phyloP scores from a whole-genome alignment of 441 rosid genomes.

The Kokia cookei region DNA sequence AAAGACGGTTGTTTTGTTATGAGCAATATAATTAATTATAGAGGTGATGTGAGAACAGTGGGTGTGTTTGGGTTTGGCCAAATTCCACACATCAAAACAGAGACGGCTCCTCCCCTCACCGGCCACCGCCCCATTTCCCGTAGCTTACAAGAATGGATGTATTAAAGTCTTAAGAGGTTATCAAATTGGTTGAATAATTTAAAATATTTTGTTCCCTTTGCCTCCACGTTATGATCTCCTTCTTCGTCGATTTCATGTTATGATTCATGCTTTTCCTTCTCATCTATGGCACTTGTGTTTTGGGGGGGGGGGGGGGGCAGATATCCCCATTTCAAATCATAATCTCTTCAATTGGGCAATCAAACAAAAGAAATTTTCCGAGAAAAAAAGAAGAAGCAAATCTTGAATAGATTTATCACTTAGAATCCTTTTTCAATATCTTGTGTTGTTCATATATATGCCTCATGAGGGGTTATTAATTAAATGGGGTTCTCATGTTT shows the following conservation, averaged over 20 bases:
- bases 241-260: neutral
- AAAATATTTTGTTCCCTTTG: conserved; percentile 34
- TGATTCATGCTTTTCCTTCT: conserved; percentile 5
- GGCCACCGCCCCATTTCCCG: neutral
- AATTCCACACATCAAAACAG: conserved; percentile 16
- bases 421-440: neutral
- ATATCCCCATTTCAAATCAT: conserved; percentile 26
- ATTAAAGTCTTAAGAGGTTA: too few species aligned
- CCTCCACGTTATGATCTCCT: conserved; percentile 27
- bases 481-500: conserved; percentile 24
- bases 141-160: neutral
- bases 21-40: neutral
- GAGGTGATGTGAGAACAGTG: conserved; percentile 10
- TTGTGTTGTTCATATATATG: neutral
- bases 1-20: conserved; percentile 12
- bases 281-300: neutral
- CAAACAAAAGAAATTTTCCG: neutral
- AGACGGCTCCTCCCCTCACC: conserved; percentile 1
- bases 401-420: neutral
- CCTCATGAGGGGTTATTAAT: neutral
- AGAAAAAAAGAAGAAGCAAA: neutral
- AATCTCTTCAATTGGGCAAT: neutral
- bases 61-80: conserved; percentile 25
- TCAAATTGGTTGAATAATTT: neutral
- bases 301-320: conserved; percentile 7